A percentile compares a stretch with the other conserved stretches of the same genome.
Evolutionary conservation across 345 rosid species (phyloP).

Genomic region (Salix arbutifolia): DNA sequence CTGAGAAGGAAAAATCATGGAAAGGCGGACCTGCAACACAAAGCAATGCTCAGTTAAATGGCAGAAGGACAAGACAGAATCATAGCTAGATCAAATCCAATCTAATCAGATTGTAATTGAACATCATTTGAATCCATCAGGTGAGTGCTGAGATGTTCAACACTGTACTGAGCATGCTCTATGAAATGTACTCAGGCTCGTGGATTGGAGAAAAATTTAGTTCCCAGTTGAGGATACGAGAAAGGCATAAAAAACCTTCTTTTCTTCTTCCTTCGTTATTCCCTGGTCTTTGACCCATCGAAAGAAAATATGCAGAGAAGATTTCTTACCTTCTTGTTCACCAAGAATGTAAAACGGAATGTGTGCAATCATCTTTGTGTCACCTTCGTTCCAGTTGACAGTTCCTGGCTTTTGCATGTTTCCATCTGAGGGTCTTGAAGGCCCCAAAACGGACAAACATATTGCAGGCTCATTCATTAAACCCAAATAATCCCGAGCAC

Average conservation of each 20-base stretch:
- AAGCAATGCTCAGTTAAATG: neutral
- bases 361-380: slow-evolving; percentile 60
- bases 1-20: slow-evolving; percentile 78
- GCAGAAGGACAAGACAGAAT: neutral
- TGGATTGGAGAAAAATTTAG: too few relatives aligned
- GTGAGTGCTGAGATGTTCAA: too few relatives aligned
- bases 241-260: neutral
- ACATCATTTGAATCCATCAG: too few relatives aligned
- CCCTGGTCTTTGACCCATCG: neutral
- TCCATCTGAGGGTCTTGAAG: slow-evolving; percentile 50
- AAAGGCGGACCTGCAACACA: slow-evolving; percentile 75
- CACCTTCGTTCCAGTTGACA: slow-evolving; percentile 81
- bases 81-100: too few relatives aligned
- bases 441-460: slow-evolving; percentile 71
- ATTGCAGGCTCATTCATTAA: slow-evolving; percentile 81
- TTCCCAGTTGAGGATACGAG: too few relatives aligned
- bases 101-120: too few relatives aligned
- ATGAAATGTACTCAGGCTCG: too few relatives aligned
- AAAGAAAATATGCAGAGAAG: neutral
- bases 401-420: slow-evolving; percentile 52
- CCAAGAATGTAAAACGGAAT: slow-evolving; percentile 83
- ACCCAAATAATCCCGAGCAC: slow-evolving; percentile 85
- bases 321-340: slow-evolving; percentile 62
- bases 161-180: too few relatives aligned
- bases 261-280: neutral